Evolutionary conservation across 768 basidiomycete species (phyloP), one percentile per base, ranked within the genome.

Genomic region (Polyporus arcularius): DNA sequence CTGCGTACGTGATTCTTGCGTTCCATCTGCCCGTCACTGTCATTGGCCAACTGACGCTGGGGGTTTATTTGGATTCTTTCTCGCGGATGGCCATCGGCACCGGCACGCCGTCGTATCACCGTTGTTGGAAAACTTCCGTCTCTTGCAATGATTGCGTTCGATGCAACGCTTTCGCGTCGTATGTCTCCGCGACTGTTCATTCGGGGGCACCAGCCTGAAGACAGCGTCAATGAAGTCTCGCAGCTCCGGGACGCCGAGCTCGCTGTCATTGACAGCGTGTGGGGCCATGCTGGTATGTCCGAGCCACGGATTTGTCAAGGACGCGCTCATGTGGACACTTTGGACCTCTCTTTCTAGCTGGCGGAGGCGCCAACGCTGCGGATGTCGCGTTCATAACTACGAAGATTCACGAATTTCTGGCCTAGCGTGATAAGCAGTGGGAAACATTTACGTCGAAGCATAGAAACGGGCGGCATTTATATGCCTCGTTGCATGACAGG

Each of bases 211-310:
- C 46, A 84, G 80, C 82, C 81, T 3, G 82, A 83, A 62, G 83
- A 83, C 64, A 80, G 75, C 61, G 74, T 76, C 57, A 66, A 68
- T 21, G 82, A 85, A 65, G 72, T 82, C 31, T 70, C 73, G 0
- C 65, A 82, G 65, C 68, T 67, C 53, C 74, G 78, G 57, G 75
- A 71, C 18, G 77, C 79, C 3, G 73, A 72, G 12, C 65, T 85
- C 41, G 76, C 78, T 8, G 71, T 84, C 28, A 84, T 84, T 57
- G 76, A 80, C 56, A 79, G 82, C 14, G 74, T 81, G 41, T 84
- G 80, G 82, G 83, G 83, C 9, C 82, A 85, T 69, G 72, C 80
- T 68, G 78, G 82, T 82, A 58, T 58, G 76, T 63, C 46, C n/a
- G 46, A 21, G 46, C 14, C 31, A 42, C 15, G 14, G 15, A n/a